Base-by-base conservation (phyloP, 2,329 filamentous ascomycete genomes). In the Fusarium piperis region DNA sequence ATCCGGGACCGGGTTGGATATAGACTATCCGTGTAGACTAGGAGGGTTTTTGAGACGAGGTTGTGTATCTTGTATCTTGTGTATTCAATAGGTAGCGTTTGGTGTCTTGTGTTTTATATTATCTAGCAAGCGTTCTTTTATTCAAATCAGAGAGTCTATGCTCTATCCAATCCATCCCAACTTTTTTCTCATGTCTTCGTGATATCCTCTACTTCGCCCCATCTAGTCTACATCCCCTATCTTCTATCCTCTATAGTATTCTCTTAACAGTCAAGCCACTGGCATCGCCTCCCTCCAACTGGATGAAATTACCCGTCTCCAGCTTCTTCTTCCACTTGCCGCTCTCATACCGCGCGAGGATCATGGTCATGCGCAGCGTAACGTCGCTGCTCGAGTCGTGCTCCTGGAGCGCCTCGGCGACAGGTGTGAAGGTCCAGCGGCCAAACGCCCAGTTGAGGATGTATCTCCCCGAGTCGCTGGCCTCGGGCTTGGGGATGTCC, bases 371-470 rank as follows among this genome's bases (percentile, higher is more conserved):
- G 59, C 92, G 86, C 71, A 94, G 80, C 16, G 86, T 81, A 1
- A 85, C 80, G 52, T 91, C 83, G 36, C 85, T 81, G 76, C 88
- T 88, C 36, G 89, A 86, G 71, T 85, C 79, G 78, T 90, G 87
- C 79, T 91, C 87, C 11, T 77, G 78, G 2, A 79, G 78, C 2
- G 78, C 77, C 9, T 79, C 78, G 0, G 79, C 77, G 5, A 87
- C 77, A 6, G 89, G 86, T 2, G 94, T 97, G 78, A 95, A 97
- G 0, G 91, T 97, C 95, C 96, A 99, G 32, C 96, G 88, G 1
- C 94, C 94, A 82, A 99, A 99, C 0, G 96, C 96, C 96, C 96
- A 99, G 80, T 99, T 99, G 66, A 99, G 87, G 48, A 99, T 97
- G 79, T 96, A 98, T 62, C 93, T 86, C 3, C 77, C 79, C 3